Conservation (phyloP, 768 basidiomycete species). For the Agaricus subrufescens region DNA sequence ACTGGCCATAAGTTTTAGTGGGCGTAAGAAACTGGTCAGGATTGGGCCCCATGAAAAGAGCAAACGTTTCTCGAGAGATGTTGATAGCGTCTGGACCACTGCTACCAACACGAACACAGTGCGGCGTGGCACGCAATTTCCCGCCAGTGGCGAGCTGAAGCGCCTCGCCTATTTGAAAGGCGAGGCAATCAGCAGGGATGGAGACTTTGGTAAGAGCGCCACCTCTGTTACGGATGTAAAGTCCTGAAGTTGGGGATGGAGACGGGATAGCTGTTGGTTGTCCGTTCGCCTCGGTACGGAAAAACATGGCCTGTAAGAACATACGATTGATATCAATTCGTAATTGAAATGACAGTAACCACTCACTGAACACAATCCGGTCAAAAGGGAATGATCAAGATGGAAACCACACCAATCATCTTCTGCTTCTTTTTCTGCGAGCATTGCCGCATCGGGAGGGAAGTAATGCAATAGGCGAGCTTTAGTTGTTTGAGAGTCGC, state of each 20-base stretch:
- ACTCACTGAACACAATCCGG: slow-evolving; percentile 85
- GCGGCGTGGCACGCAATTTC: slow-evolving; percentile 85
- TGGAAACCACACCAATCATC: slow-evolving; percentile 97
- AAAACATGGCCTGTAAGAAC: slow-evolving; percentile 70
- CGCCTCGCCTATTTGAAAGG: slow-evolving; percentile 97
- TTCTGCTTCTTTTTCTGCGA: slow-evolving; percentile 55
- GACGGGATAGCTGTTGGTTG: slow-evolving; percentile 50
- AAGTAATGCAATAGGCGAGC: slow-evolving; percentile 97
- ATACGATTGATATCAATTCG: not conserved
- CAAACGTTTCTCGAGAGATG: slow-evolving; percentile 84
- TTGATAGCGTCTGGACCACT: slow-evolving; percentile 34
- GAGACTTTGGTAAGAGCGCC: slow-evolving; percentile 76
- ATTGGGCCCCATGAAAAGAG: slow-evolving; percentile 87
- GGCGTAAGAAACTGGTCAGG: slow-evolving; percentile 67
- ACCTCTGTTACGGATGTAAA: slow-evolving; percentile 87
- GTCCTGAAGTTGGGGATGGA: slow-evolving; percentile 75
- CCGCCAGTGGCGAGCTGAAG: slow-evolving; percentile 84
- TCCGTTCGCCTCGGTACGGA: slow-evolving; percentile 41
- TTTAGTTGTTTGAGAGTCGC: slow-evolving; percentile 78
- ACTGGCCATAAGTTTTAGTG: slow-evolving; percentile 81
- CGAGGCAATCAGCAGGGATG: slow-evolving; percentile 81
- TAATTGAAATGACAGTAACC: not conserved
- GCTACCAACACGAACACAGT: slow-evolving; percentile 79
- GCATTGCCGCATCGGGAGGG: slow-evolving; percentile 40
- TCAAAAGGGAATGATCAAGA: slow-evolving; percentile 85